A percentile compares a stretch with the other conserved stretches of the same genome.
Conservation (phyloP, 83 land plant genomes). For the Picea engelmannii region DNA sequence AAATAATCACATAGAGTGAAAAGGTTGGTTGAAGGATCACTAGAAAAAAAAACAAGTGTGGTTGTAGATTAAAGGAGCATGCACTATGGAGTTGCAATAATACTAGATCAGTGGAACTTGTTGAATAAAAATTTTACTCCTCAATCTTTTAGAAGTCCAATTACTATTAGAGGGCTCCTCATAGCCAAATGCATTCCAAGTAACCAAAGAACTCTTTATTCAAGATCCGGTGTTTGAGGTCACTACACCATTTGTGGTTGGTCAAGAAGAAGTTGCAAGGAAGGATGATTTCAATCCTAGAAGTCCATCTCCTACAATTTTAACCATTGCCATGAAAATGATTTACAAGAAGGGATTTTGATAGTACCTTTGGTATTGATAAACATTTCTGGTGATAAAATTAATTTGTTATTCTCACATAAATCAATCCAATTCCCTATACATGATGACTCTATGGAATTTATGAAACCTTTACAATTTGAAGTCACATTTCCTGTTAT, state of each 20-base stretch:
- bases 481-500: constrained; percentile 3
- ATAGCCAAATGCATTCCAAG: background rate
- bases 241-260: background rate
- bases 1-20: too few species aligned
- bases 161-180: background rate
- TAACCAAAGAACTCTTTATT: background rate
- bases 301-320: background rate
- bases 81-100: too few species aligned
- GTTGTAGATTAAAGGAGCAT: too few species aligned
- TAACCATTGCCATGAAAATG: background rate
- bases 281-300: background rate
- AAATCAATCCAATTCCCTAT: background rate
- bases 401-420: background rate
- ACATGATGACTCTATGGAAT: constrained; percentile 1
- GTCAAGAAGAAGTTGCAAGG: background rate
- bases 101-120: too few species aligned
- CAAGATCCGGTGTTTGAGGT: background rate
- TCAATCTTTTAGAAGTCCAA: background rate
- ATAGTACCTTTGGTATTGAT: background rate
- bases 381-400: background rate
- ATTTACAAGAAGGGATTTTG: background rate
- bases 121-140: too few species aligned
- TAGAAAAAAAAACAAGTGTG: too few species aligned
- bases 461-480: background rate
- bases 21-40: too few species aligned